Percentiles rank a stretch among this genome's conserved stretches.
phyloP scores from a whole-genome alignment of 768 basidiomycete genomes.

The Rhizopogon roseolus region DNA sequence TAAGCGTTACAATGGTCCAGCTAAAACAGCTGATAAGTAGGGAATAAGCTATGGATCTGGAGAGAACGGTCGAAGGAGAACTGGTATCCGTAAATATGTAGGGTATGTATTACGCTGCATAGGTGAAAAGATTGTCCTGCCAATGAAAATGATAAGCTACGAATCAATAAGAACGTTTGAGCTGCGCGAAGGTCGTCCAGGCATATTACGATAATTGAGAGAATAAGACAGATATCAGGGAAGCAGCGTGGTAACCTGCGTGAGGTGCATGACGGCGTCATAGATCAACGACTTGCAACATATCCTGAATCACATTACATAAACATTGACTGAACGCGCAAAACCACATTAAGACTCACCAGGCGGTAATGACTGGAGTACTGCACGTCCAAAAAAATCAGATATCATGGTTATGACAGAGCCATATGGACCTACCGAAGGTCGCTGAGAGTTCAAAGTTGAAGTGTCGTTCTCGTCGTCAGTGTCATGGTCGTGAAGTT shows the following conservation, averaged over 20 bases:
- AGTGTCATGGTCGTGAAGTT: neutral
- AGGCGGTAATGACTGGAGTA: neutral
- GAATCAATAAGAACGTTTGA: neutral
- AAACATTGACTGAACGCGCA: neutral
- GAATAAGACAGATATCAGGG: neutral
- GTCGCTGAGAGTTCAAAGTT: neutral
- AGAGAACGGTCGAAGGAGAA: no score
- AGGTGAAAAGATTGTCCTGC: neutral
- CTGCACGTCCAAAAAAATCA: neutral
- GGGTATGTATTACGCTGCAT: neutral
- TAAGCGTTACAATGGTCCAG: no score
- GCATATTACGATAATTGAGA: neutral
- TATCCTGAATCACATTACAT: neutral
- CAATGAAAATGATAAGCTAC: neutral
- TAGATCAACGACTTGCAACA: neutral
- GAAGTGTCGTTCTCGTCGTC: neutral
- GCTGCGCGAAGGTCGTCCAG: no score
- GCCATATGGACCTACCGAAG: neutral
- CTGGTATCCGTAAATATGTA: neutral
- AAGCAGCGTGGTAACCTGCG: neutral
- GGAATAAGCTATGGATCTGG: neutral
- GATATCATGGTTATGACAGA: neutral
- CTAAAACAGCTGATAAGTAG: neutral
- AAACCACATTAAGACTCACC: neutral
- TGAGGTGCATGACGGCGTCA: neutral